Evolutionary conservation across 2,329 filamentous ascomycete species (phyloP), one percentile per base, ranked within the genome.

Genomic region (Lachnellula willkommii): DNA sequence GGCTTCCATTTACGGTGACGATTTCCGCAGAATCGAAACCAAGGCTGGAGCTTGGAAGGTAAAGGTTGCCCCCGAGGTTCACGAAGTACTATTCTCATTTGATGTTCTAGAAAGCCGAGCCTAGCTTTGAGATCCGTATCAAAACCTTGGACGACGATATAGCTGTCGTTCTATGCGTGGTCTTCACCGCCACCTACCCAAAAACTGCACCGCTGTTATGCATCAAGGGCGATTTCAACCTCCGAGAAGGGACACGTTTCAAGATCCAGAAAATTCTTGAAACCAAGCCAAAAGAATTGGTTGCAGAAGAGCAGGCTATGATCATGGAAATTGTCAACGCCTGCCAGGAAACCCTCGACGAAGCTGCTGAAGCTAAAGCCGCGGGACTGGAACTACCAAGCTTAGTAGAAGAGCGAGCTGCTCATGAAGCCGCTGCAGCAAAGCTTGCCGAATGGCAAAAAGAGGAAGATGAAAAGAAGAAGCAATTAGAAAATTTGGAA

Each of bases 141-240:
- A 90, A 83, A 9, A 84, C 84, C 4, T 85, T 84, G 0, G 87
- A 94, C 66, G 79, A 84, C 39, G 86, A 91, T 49, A 81, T 90
- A 58, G 79, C 79, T 26, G 77, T 91, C 40, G 84, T 83, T 2
- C 74, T 97, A n/a, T 79, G 82, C 48, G 90, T 95, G 52, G 86
- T 89, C 54, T 77, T 97, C 62, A 94, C 90, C 8, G 88, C 91
- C 6, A 95, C 92, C 0, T 97, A 97, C 70, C 94, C 93, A 4
- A 95, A 90, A 68, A 88, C 90, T 1, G 75, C 84, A 1, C 92
- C 92, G 1, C 75, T 90, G 11, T 73, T 96, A 14, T 83, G 80
- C 4, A 69, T 95, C 46, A 86, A 88, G 61, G 78, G 84, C 53
- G 74, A 84, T 43, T 76, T 78, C 26, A 78, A 81, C 46, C 75